Base-by-base conservation (phyloP, 2,329 filamentous ascomycete genomes). In the Pestalotiopsis sp. region DNA sequence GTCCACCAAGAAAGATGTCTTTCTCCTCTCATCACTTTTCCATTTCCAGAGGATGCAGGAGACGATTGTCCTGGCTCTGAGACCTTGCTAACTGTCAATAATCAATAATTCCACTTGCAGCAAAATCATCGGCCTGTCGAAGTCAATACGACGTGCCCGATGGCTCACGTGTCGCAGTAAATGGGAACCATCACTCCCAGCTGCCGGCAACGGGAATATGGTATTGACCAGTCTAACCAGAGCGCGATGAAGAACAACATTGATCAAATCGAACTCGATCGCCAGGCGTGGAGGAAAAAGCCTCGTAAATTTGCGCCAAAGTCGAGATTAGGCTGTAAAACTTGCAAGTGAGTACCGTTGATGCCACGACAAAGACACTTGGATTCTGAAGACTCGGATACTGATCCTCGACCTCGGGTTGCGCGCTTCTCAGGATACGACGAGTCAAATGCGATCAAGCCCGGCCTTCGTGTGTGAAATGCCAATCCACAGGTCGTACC, bases 251-350 rank as follows among this genome's bases (percentile, higher is more conserved):
- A 36, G n/a, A 57, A 64, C 4, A 38, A 68, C 20, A 20, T 17
- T n/a, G 36, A 45, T 67, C 66, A 69, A 36, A 65, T 59, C 70
- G 76, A 74, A 68, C 63, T 41, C 25, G 70, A 61, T 66, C 80
- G 72, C 68, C 75, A 79, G 68, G 75, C 77, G 52, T 81, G 79
- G 79, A 80, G 79, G 72, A 81, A 70, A 70, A 78, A 73, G 67
- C 79, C 80, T 71, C 77, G 79, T 59, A 78, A 76, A 56, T 81
- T 77, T 41, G 78, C 80, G 66, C 78, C 79, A 70, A 82, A 81
- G 73, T 81, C 79, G 70, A 78, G 75, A 73, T 72, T 78, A 14
- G 80, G 79, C 62, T 82, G 79, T 71, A 80, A 78, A 71, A 81
- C 80, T 57, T 81, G 80, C 79, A 81, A 82, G 80, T 81, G 68